phyloP scores from a whole-genome alignment of 306 rosid genomes.

The Senna siamea region DNA sequence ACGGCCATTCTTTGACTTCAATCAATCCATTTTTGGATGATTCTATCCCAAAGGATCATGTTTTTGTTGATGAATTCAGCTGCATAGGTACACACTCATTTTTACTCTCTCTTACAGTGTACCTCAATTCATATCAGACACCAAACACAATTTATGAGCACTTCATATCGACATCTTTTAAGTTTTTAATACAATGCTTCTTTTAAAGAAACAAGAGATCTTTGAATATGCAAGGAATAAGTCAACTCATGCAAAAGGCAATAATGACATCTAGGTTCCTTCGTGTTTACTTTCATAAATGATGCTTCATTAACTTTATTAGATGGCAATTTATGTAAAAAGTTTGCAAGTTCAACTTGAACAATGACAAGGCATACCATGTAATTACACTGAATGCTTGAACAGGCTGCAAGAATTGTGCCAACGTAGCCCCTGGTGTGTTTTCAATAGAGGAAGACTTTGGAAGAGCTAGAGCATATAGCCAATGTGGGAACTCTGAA shows the following conservation, averaged over 20 bases:
- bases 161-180: too few relatives aligned
- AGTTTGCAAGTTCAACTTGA: constrained; percentile 22
- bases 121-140: constrained; percentile 22
- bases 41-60: constrained; percentile 71
- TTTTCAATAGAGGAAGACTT: constrained; percentile 87
- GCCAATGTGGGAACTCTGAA: constrained; percentile 63
- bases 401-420: constrained; percentile 94
- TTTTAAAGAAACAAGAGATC: background rate
- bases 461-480: constrained; percentile 87
- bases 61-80: constrained; percentile 90
- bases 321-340: constrained; percentile 27
- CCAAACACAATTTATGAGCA: background rate
- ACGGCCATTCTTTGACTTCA: constrained; percentile 87
- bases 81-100: constrained; percentile 69
- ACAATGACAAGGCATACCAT: constrained; percentile 1
- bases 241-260: background rate
- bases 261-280: background rate
- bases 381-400: constrained; percentile 24
- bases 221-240: background rate
- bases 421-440: constrained; percentile 75
- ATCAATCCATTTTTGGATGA: constrained; percentile 82
- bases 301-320: constrained; percentile 32
- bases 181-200: background rate
- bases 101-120: constrained; percentile 1
- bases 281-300: background rate